Base-by-base conservation (phyloP, 2,329 filamentous ascomycete species). In the Macrophomina pseudophaseolina region DNA sequence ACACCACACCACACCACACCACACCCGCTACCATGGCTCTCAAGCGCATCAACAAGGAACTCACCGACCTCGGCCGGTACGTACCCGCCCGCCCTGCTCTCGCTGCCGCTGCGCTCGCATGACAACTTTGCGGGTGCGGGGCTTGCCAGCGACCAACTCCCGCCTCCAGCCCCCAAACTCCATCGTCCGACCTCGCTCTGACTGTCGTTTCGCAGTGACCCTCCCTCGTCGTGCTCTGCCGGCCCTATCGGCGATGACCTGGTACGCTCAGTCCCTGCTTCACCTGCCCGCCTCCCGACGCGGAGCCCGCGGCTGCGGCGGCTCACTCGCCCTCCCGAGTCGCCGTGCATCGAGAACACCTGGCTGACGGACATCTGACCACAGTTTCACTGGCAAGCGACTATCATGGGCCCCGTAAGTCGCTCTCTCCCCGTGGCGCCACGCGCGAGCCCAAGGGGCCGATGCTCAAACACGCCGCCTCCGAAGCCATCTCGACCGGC, bases 301-400 rank as follows among this genome's bases (percentile, higher is more conserved):
- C 42, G 56, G 60, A 71, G 69, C 62, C 71, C 69, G 73, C 74
- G 74, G 74, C 74, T 75, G 72, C 73, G 70, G 70, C 74, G 69
- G 70, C 68, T 68, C 67, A 67, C 69, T 70, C 40, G 51, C 30
- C 38, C 35, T 52, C 35, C 32, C 46, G n/a, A 32, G n/a, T 62
- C 58, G 58, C 28, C 5, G 14, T 18, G 51, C 49, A 65, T 56
- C 49, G 49, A 53, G 49, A 38, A 65, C 9, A 65, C 30, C 35
- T 33, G 38, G 48, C 65, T 66, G 35, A 67, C 42, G 14, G 18
- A 6, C 30, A 23, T 59, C 33, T 58, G 35, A 58, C 38, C 56
- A 75, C 75, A 99, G 94, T 99, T 99, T 80, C 95, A 98, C 89
- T 99, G 95, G 95, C 95, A 99, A 90, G 95, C 95, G 77, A 99